A percentile compares a stretch with the other conserved stretches of the same genome.
These are phyloP conservation scores for Sclerotinia glacialis DNA, from an alignment of 2,329 filamentous ascomycete species.

Conservation along the genomic window DNA sequence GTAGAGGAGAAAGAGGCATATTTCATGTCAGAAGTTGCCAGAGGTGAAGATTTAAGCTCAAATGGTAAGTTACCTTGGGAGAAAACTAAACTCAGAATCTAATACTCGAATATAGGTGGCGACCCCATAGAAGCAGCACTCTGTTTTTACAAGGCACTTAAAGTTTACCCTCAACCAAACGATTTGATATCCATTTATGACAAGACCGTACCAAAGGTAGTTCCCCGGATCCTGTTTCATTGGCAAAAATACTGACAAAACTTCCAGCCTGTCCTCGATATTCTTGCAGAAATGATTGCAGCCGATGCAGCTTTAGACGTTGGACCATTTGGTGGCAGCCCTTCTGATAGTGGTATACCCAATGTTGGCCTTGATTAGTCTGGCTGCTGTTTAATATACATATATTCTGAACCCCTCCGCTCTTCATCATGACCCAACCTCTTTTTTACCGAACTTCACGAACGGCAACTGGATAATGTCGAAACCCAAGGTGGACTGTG, in stretches of 20 bases:
- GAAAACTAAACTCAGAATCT: not conserved
- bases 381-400: slow-evolving; percentile 21
- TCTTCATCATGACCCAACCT: slow-evolving; percentile 26
- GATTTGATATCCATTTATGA: slow-evolving; percentile 97
- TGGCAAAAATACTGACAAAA: slow-evolving; percentile 28
- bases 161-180: slow-evolving; percentile 92
- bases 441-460: slow-evolving; percentile 14
- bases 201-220: slow-evolving; percentile 93
- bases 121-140: slow-evolving; percentile 79
- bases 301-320: slow-evolving; percentile 74
- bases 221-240: slow-evolving; percentile 30
- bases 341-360: slow-evolving; percentile 37
- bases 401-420: slow-evolving; percentile 20
- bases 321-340: slow-evolving; percentile 41
- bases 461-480: slow-evolving; percentile 25
- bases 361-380: slow-evolving; percentile 38
- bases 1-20: slow-evolving; percentile 92
- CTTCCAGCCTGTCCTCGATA: slow-evolving; percentile 78
- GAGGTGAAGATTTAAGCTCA: slow-evolving; percentile 77
- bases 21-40: slow-evolving; percentile 93
- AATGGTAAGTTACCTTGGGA: slow-evolving; percentile 60
- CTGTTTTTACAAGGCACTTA: slow-evolving; percentile 96
- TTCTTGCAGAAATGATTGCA: slow-evolving; percentile 97
- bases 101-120: slow-evolving; percentile 49
- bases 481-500: slow-evolving; percentile 15